A percentile compares a stretch with the other conserved stretches of the same genome.
These are phyloP conservation scores for Carex cristatella DNA, from an alignment of 176 grass and related monocot genomes.

Conservation along the genomic window DNA sequence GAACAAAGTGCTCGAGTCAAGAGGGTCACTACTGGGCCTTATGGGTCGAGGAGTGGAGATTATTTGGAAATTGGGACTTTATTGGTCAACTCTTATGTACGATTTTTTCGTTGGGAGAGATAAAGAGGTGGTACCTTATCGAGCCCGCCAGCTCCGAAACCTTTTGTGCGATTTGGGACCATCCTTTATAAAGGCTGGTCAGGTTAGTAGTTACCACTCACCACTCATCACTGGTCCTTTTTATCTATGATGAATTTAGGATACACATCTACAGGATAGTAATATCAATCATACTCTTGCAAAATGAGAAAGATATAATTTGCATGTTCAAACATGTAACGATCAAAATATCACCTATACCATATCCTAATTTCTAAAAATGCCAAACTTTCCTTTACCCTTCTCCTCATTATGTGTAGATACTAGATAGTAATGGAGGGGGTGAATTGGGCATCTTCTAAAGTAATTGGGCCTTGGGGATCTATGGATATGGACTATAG, in stretches of 20 bases:
- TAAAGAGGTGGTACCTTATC: constrained; percentile 88
- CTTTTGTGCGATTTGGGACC: constrained; percentile 92
- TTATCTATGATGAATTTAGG: background rate
- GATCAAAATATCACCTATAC: background rate
- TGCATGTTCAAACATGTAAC: background rate
- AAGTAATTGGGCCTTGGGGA: background rate
- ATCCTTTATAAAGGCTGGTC: constrained; percentile 99
- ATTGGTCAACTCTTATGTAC: constrained; percentile 84
- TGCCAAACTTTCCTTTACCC: background rate
- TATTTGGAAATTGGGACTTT: constrained; percentile 80
- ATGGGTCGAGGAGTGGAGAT: constrained; percentile 82
- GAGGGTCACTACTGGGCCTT: constrained; percentile 75
- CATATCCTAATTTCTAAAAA: background rate
- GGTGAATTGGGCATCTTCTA: background rate
- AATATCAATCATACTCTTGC: background rate
- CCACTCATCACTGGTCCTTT: background rate
- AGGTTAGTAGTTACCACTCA: constrained; percentile 40
- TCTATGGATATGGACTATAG: background rate
- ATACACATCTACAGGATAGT: background rate
- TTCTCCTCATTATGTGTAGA: background rate
- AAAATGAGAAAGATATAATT: background rate
- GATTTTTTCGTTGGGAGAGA: constrained; percentile 87
- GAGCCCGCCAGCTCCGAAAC: constrained; percentile 86
- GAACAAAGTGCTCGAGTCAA: constrained; percentile 83
- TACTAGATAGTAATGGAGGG: background rate